Conservation (phyloP, 2,329 filamentous ascomycete species). For the Colletotrichum euphorbiae region DNA sequence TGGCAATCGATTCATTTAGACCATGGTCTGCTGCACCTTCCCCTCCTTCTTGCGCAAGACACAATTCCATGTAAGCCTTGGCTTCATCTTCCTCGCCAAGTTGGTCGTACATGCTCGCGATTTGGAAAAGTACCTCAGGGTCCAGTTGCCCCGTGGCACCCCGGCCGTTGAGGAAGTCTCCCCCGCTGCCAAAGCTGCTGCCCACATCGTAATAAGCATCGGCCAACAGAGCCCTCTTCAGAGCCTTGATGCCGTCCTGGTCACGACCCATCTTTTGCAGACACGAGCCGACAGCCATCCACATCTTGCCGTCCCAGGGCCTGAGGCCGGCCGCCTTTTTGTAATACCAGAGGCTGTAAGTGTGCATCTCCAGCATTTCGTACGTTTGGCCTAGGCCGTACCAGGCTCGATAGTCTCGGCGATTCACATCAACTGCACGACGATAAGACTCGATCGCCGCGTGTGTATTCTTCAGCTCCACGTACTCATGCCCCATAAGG, state of each 20-base stretch:
- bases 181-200: conserved; percentile 64
- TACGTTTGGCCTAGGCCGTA: conserved; percentile 97
- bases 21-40: conserved; percentile 55
- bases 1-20: conserved; percentile 62
- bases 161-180: conserved; percentile 59
- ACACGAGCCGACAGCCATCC: conserved; percentile 94
- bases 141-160: conserved; percentile 75
- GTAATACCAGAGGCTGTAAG: conserved; percentile 97
- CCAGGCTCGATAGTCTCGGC: conserved; percentile 97
- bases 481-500: conserved; percentile 98
- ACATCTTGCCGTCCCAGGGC: conserved; percentile 99
- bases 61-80: conserved; percentile 95
- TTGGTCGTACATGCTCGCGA: conserved; percentile 88
- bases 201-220: conserved; percentile 84
- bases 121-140: conserved; percentile 89
- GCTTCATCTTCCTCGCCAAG: conserved; percentile 83
- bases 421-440: conserved; percentile 93
- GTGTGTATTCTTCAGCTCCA: conserved; percentile 98
- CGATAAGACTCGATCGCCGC: conserved; percentile 97
- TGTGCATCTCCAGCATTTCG: conserved; percentile 97
- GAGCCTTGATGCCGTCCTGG: conserved; percentile 92
- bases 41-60: conserved; percentile 87
- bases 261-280: conserved; percentile 89
- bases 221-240: conserved; percentile 90
- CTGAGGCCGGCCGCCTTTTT: conserved; percentile 92